Evolutionary conservation across 352 stramenopile species (phyloP), one percentile per base, ranked within the genome.

Genomic region (Globisporangium carolinianum): DNA sequence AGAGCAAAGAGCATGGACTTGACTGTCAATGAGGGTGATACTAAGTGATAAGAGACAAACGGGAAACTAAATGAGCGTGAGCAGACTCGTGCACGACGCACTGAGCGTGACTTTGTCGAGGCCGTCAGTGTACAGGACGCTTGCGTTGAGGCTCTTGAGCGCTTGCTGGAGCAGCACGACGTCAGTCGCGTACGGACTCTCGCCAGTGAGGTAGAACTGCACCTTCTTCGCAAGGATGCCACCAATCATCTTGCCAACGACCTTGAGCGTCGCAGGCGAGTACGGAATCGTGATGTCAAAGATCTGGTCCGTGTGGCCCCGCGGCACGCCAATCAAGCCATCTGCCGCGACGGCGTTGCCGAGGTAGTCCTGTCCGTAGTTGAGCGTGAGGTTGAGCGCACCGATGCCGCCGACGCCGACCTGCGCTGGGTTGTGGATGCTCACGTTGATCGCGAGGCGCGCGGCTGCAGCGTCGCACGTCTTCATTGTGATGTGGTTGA

Each of bases 351-450:
- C 49, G 2, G 75, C 75, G 60, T 88, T 83, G 17, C 80, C 80
- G 47, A 91, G 60, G 63, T 86, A 91, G 35, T 72, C 67, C 45
- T 83, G 54, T 11, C 64, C 55, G 62, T 79, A 86, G 69, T 87
- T 86, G 18, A 91, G 58, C 15, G 67, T 86, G 61, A 91, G 61
- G 63, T 89, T 91, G 49, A 91, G 73, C 46, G 67, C 61, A 41
- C 76, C 81, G 36, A 91, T 76, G 59, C 79, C 51, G 38, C 41
- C 10, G 51, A 63, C 36, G 1, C 58, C 58, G 32, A 63, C 37
- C 9, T 49, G 50, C 37, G 45, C 58, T 4, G 32, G 38, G 51
- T 64, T 64, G 18, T 41, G 62, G 39, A 89, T 57, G 14, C 69
- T 86, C 57, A 79, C 72, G 61, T 91, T 89, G 64, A 86, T 78